A percentile compares a stretch with the other conserved stretches of the same genome.
Conservation (phyloP, 768 basidiomycete genomes). For the Calocybe cyanea region DNA sequence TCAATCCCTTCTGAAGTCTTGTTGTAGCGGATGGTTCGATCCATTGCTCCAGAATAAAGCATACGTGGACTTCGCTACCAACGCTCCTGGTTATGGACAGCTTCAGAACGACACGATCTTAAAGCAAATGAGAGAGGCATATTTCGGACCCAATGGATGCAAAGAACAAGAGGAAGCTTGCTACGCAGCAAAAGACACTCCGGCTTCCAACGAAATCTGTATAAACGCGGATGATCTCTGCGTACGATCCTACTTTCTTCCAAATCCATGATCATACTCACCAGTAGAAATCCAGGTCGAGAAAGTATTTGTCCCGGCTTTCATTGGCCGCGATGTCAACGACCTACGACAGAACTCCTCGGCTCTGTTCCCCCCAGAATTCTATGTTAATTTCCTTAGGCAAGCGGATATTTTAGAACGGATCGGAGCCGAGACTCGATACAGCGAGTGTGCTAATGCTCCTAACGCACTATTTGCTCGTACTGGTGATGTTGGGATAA, state of each 20-base stretch:
- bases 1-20: background rate
- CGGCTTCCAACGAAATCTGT: constrained; percentile 48
- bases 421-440: constrained; percentile 52
- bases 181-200: constrained; percentile 46
- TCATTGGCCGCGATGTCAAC: constrained; percentile 49
- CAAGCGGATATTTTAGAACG: constrained; percentile 33
- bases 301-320: constrained; percentile 46
- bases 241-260: constrained; percentile 28
- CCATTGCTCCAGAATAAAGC: constrained; percentile 61
- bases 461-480: constrained; percentile 36
- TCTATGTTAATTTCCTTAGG: constrained; percentile 45
- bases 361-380: constrained; percentile 52
- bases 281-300: constrained; percentile 27
- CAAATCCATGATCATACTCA: background rate
- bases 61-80: constrained; percentile 53
- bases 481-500: constrained; percentile 54
- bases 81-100: constrained; percentile 67
- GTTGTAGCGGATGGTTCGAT: constrained; percentile 58
- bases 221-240: constrained; percentile 49
- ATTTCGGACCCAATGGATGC: constrained; percentile 47
- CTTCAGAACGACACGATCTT: constrained; percentile 47
- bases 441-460: constrained; percentile 45
- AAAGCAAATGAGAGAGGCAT: constrained; percentile 42
- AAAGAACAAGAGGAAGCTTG: constrained; percentile 52
- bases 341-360: constrained; percentile 57